Base-by-base conservation (phyloP, 192 early-diverging fungal species). In the Backusella westeae region DNA sequence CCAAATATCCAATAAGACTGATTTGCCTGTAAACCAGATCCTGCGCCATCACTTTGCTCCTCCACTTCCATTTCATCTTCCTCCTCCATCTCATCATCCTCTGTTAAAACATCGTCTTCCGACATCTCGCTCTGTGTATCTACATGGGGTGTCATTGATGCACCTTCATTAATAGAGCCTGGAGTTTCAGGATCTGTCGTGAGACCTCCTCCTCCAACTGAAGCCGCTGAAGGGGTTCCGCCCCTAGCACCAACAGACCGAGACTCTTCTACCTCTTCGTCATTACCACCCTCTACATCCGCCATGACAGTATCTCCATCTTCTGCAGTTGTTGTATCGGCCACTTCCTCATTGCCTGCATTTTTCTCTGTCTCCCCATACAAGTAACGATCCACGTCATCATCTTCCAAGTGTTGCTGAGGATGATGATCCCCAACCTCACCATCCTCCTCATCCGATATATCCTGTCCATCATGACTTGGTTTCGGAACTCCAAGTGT, bases 1-100 rank as follows among this genome's bases (percentile, higher is more conserved):
- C 76, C 80, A 77, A 81, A 81, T n/a, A 81, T 77, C 80, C 80
- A 81, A 66, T 78, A 77, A 26, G 80, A 78, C 66, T 81, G 80
- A 67, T 78, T 74, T 4, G 66, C 39, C 39, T 81, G 78, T 49
- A 69, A 36, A 2, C 46, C 49, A 14, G 34, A n/a, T 49, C 46
- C 71, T 29, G 32, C 7, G 15, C 12, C 29, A 23, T 72, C 38
- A 0, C 34, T 32, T 34, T 46, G 66, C 19, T 52, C 53, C 3
- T 70, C 52, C 1, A 34, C 56, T 21, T 67, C 36, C 23, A 38
- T 39, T 46, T 73, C 52, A 15, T 70, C 56, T 12, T 41, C 36
- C 7, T 76, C 69, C 15, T 35, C 39, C 68, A 76, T 21, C 6
- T n/a, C 35, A 17, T 76, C 68, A 19, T 76, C 75, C 8, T 63